These are phyloP conservation scores for Lumnitzera racemosa DNA, from an alignment of 345 rosid species.

Conservation along the genomic window DNA sequence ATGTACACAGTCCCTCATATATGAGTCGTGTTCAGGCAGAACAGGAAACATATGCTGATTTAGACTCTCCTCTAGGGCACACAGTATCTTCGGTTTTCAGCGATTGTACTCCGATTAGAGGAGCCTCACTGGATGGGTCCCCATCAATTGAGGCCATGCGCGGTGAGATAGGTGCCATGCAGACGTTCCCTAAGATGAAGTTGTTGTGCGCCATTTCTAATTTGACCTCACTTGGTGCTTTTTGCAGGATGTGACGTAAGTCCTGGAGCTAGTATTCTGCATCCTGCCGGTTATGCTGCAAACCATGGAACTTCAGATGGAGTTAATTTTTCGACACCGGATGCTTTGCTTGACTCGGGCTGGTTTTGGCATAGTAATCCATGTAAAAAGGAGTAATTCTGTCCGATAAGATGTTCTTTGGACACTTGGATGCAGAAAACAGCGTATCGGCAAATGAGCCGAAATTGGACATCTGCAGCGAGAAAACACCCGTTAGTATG, in stretches of 20 bases:
- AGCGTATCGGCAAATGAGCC: no score
- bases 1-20: slow-evolving; percentile 1
- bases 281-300: slow-evolving; percentile 4
- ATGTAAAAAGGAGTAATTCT: no score
- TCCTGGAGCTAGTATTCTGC: slow-evolving; percentile 4
- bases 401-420: no score
- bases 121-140: slow-evolving; percentile 23
- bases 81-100: slow-evolving; percentile 24
- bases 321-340: slow-evolving; percentile 11
- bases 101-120: slow-evolving; percentile 23
- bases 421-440: no score
- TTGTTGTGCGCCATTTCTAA: not conserved
- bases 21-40: slow-evolving; percentile 1
- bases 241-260: slow-evolving; percentile 23
- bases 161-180: slow-evolving; percentile 13
- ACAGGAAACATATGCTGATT: slow-evolving; percentile 21
- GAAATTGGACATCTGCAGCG: no score
- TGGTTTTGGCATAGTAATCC: slow-evolving; percentile 16
- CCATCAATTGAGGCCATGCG: slow-evolving; percentile 8
- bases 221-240: not conserved
- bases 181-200: not conserved
- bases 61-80: slow-evolving; percentile 29
- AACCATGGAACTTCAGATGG: slow-evolving; percentile 7
- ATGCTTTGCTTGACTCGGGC: slow-evolving; percentile 20
- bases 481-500: no score